Evolutionary conservation across 495 filamentous ascomycete genomes (phyloP).

Genomic region (Darksidea phi): DNA sequence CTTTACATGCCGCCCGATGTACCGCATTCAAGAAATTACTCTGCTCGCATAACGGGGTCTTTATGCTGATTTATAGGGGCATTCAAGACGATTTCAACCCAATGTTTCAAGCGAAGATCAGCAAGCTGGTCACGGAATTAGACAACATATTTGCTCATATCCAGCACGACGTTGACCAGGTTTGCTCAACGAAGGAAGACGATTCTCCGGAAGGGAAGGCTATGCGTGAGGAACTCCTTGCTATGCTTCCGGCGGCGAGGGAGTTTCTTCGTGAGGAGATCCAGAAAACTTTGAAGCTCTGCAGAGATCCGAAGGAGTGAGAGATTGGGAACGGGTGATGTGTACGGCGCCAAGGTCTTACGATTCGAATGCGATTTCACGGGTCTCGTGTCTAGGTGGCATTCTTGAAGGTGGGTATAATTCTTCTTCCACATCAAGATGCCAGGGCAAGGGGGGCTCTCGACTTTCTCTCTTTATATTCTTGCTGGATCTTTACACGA

Average conservation of each 20-base stretch:
- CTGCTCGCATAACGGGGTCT: neutral
- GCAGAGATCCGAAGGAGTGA: neutral
- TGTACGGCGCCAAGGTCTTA: too few relatives aligned
- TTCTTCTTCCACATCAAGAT: too few relatives aligned
- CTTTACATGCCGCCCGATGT: constrained; percentile 5
- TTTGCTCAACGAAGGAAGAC: neutral
- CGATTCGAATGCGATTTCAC: too few relatives aligned
- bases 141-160: neutral
- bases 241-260: neutral
- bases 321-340: too few relatives aligned
- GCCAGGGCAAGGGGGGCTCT: too few relatives aligned
- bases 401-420: too few relatives aligned
- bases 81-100: neutral
- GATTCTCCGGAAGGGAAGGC: constrained; percentile 5
- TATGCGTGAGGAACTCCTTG: neutral
- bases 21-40: neutral
- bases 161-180: neutral
- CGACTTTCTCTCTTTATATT: too few relatives aligned
- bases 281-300: neutral
- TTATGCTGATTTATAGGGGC: neutral
- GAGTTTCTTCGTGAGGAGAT: neutral
- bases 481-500: too few relatives aligned
- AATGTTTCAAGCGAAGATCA: neutral
- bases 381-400: too few relatives aligned
- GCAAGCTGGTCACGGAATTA: neutral